A percentile compares a stretch with the other conserved stretches of the same genome.
phyloP scores from a whole-genome alignment of 2,329 filamentous ascomycete species.

The Diaporthe vexans region DNA sequence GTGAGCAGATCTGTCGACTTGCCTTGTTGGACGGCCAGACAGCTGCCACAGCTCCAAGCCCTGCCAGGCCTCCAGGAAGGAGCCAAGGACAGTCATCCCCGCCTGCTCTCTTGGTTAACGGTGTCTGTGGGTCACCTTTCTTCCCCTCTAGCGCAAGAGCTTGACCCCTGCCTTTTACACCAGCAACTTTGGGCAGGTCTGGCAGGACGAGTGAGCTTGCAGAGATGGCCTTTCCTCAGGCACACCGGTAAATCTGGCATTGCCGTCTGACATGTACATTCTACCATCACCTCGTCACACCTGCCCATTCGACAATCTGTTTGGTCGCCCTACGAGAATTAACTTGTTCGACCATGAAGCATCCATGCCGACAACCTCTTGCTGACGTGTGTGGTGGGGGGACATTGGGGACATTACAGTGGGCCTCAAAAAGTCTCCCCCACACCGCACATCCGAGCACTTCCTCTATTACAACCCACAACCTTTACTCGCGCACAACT shows the following conservation, averaged over 20 bases:
- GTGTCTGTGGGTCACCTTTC: constrained; percentile 29
- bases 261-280: constrained; percentile 34
- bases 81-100: constrained; percentile 16
- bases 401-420: too few relatives aligned
- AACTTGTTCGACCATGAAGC: neutral
- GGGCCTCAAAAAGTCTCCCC: too few relatives aligned
- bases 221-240: constrained; percentile 32
- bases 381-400: neutral
- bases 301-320: constrained; percentile 26
- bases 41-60: neutral
- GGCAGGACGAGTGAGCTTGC: constrained; percentile 37
- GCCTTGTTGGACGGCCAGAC: constrained; percentile 7
- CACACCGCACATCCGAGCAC: too few relatives aligned
- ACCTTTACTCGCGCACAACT: too few relatives aligned
- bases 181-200: constrained; percentile 23
- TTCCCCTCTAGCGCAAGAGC: constrained; percentile 28
- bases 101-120: constrained; percentile 27
- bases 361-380: neutral
- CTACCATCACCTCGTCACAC: neutral
- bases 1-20: neutral
- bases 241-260: constrained; percentile 37
- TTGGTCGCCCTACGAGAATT: constrained; percentile 41
- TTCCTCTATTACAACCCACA: too few relatives aligned
- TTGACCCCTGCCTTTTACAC: constrained; percentile 30
- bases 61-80: constrained; percentile 2